A percentile compares a stretch with the other conserved stretches of the same genome.
Conservation (phyloP, 805 yeast species). For the Brettanomyces sp. region DNA sequence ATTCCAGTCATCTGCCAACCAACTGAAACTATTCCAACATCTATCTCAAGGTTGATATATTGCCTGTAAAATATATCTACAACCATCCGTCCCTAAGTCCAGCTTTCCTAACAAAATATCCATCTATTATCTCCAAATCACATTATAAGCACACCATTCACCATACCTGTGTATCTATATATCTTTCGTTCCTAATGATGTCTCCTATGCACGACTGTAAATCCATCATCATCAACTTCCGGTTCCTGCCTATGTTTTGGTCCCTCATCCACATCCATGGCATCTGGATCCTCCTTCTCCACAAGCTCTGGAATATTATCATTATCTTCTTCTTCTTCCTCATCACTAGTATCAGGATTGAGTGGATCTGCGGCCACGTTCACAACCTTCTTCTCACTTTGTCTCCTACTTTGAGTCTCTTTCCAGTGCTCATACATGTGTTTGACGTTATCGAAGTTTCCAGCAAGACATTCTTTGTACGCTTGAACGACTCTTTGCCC, state of each 20-base stretch:
- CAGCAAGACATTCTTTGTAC: constrained; percentile 53
- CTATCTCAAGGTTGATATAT: too few species aligned
- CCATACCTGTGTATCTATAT: too few species aligned
- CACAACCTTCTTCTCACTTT: constrained; percentile 28
- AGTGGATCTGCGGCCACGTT: constrained; percentile 50
- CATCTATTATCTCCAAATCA: too few species aligned
- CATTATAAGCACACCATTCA: too few species aligned
- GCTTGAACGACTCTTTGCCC: constrained; percentile 57
- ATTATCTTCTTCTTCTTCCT: constrained; percentile 37
- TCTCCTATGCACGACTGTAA: constrained; percentile 70
- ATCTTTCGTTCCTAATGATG: constrained; percentile 15
- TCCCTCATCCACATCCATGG: constrained; percentile 1
- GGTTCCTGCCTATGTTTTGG: constrained; percentile 36
- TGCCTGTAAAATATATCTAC: too few species aligned
- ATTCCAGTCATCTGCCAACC: too few species aligned
- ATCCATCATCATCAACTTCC: constrained; percentile 87
- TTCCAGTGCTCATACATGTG: constrained; percentile 50
- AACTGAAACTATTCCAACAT: too few species aligned
- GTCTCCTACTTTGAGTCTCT: constrained; percentile 36
- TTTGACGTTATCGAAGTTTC: constrained; percentile 49
- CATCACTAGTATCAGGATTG: constrained; percentile 47
- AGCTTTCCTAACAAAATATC: too few species aligned
- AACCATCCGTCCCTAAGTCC: too few species aligned
- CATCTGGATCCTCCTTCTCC: constrained; percentile 9
- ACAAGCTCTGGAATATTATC: constrained; percentile 27